phyloP scores from a whole-genome alignment of 2,329 filamentous ascomycete species.

The Dryadomyces sulphureus region DNA sequence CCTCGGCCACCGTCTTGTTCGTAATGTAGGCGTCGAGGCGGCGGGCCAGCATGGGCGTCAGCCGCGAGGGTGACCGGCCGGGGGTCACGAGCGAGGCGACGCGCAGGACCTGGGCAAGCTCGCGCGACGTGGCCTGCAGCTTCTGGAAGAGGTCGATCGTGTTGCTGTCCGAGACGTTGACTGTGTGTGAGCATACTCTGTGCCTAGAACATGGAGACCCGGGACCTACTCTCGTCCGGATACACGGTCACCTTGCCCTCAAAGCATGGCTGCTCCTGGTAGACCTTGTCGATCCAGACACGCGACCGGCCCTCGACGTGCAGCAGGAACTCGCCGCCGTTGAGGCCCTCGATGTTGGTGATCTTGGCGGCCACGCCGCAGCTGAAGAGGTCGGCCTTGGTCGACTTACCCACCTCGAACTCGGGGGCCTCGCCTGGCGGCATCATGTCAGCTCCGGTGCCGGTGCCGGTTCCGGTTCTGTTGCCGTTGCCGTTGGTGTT shows the following conservation, averaged over 20 bases:
- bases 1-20: slow-evolving; percentile 67
- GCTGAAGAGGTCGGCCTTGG: slow-evolving; percentile 60
- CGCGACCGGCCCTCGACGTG: slow-evolving; percentile 75
- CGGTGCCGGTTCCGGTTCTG: no score
- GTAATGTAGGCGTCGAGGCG: slow-evolving; percentile 78
- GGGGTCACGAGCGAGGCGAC: slow-evolving; percentile 73
- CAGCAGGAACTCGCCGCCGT: slow-evolving; percentile 62
- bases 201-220: background rate
- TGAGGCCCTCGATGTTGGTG: slow-evolving; percentile 60
- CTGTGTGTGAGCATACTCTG: slow-evolving; percentile 8
- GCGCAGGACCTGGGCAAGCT: slow-evolving; percentile 71
- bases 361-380: slow-evolving; percentile 75
- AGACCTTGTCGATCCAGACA: slow-evolving; percentile 58
- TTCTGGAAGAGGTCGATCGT: slow-evolving; percentile 60
- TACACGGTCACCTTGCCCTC: slow-evolving; percentile 64
- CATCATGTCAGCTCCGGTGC: slow-evolving; percentile 22
- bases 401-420: slow-evolving; percentile 43
- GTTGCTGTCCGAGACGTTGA: slow-evolving; percentile 34
- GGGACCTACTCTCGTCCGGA: slow-evolving; percentile 46
- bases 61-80: slow-evolving; percentile 42
- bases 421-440: slow-evolving; percentile 31
- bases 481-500: background rate
- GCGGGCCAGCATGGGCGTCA: slow-evolving; percentile 75
- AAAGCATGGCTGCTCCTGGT: slow-evolving; percentile 70
- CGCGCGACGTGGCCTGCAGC: slow-evolving; percentile 71